Evolutionary conservation across 305 asterid species (phyloP), one percentile per base, ranked within the genome.

Genomic region (Ilex paraguariensis): DNA sequence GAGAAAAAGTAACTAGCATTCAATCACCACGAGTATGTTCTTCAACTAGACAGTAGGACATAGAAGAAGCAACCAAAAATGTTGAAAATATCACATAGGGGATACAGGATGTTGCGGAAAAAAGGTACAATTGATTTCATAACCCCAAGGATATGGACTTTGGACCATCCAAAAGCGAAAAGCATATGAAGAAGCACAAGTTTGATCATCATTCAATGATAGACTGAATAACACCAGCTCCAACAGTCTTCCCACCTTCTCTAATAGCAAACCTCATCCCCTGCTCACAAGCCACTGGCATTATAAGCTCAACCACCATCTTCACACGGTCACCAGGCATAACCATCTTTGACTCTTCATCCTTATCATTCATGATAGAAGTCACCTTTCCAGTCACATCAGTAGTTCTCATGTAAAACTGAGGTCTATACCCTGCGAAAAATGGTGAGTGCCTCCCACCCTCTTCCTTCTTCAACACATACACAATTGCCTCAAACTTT

Each of bases 191-290:
- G 55, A 8, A 67, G 53, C 36, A 50, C 57, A 13, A 16, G 12
- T 9, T 49, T 49, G 3, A 10, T 33, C 21, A 60, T 80, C 72
- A 80, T 65, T 74, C 85, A n/a, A 74, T 54, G 60, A 80, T 80
- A 36, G 70, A 51, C 70, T 74, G 80, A 64, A 80, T 80, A 59
- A 80, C 85, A 39, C 94, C 94, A 5, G 94, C 94, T 33, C 94
- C 94, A 17, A 85, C 94, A 53, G 90, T 85, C 81, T 81, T 82
- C 57, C 94, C 94, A 48, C 94, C 90, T 68, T 85, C 94, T 53
- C 94, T 65, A 49, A 85, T 83, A 32, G 94, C 94, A 66, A 85
- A 85, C 68, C 94, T 79, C 94, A 85, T 81, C 45, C 94, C 94
- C 51, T 83, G 87, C 64, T 83, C 94, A 72, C 87, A 81, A 73